Evolutionary conservation across 768 basidiomycete genomes (phyloP).

Genomic region (Lactifluus subvellereus): DNA sequence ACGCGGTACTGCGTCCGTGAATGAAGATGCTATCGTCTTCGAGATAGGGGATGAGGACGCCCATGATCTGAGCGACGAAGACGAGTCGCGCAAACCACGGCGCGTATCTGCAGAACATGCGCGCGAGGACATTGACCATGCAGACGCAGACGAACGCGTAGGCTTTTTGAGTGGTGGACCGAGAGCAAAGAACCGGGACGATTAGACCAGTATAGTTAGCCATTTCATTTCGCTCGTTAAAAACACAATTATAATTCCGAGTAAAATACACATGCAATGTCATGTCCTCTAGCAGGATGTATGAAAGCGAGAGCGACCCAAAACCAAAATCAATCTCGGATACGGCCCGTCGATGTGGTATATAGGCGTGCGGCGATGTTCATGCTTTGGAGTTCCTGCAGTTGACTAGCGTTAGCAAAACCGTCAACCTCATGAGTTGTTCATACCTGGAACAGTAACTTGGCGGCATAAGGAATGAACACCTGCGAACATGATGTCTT

Average conservation of each 20-base stretch:
- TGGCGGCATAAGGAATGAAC: conserved; percentile 95
- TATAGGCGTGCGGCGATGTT: conserved; percentile 87
- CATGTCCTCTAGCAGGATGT: conserved; percentile 14
- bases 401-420: conserved; percentile 3
- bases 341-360: conserved; percentile 81
- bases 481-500: conserved; percentile 90
- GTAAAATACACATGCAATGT: conserved; percentile 34
- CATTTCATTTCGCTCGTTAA: not conserved
- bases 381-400: conserved; percentile 89
- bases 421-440: not conserved
- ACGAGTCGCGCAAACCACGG: conserved; percentile 37
- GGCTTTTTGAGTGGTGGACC: conserved; percentile 49
- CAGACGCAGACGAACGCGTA: conserved; percentile 58
- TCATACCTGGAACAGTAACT: conserved; percentile 87
- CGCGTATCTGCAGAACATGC: conserved; percentile 47
- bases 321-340: conserved; percentile 46
- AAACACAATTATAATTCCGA: conserved; percentile 17
- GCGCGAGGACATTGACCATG: conserved; percentile 42
- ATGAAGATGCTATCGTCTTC: conserved; percentile 76
- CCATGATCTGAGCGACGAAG: conserved; percentile 52
- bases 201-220: conserved; percentile 10
- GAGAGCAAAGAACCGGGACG: conserved; percentile 9
- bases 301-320: conserved; percentile 16
- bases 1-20: conserved; percentile 43
- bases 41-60: conserved; percentile 85